A percentile compares a stretch with the other conserved stretches of the same genome.
phyloP scores from a whole-genome alignment of 768 basidiomycete species.

The Fistulinella prunicolor region DNA sequence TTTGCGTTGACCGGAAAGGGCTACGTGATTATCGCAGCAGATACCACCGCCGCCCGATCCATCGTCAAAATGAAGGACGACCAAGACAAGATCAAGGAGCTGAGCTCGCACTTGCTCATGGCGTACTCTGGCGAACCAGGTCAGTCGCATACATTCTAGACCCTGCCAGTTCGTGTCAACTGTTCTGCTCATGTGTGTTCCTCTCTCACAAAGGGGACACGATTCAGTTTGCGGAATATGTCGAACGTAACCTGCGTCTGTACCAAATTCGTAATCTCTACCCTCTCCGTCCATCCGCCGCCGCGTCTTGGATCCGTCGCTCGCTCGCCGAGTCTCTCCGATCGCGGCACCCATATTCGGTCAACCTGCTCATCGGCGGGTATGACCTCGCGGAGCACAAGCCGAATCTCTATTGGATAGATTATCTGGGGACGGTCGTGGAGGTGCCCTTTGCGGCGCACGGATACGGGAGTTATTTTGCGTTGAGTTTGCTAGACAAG shows the following conservation, averaged over 20 bases:
- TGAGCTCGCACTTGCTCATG: constrained; percentile 92
- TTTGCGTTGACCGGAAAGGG: constrained; percentile 92
- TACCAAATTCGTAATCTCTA: constrained; percentile 95
- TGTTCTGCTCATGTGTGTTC: too few relatives aligned
- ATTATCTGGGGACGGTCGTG: constrained; percentile 89
- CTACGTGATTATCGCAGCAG: constrained; percentile 89
- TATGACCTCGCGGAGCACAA: constrained; percentile 74
- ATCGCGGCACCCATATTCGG: constrained; percentile 82
- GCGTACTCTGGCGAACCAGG: constrained; percentile 94
- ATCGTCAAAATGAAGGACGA: constrained; percentile 98
- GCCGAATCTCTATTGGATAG: constrained; percentile 92
- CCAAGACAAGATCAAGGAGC: constrained; percentile 93
- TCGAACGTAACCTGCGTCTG: constrained; percentile 93
- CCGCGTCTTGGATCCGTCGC: constrained; percentile 93
- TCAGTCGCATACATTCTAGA: constrained; percentile 23
- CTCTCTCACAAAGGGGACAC: constrained; percentile 99
- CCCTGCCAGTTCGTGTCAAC: too few relatives aligned
- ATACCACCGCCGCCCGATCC: constrained; percentile 84
- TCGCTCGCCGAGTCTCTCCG: constrained; percentile 86
- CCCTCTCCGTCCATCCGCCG: constrained; percentile 84
- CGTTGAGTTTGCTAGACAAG: constrained; percentile 88
- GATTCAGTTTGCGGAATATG: constrained; percentile 92
- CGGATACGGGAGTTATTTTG: constrained; percentile 93
- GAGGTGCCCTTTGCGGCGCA: constrained; percentile 93
- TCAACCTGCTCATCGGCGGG: constrained; percentile 91